phyloP scores from a whole-genome alignment of 805 yeast genomes.

The Metschnikowia orientalis region DNA sequence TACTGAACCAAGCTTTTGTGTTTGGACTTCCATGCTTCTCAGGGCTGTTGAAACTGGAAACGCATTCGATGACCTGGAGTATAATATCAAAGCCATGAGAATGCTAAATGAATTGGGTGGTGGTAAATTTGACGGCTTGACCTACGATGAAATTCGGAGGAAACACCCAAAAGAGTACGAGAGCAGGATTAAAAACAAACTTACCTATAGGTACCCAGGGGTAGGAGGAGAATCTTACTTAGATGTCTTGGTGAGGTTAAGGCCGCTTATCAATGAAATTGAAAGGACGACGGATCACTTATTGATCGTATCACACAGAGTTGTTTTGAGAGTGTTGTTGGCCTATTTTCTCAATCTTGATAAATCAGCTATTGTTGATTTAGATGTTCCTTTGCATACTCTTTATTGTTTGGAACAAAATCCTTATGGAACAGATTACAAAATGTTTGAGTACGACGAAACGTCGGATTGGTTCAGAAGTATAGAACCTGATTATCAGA shows the following conservation, averaged over 20 bases:
- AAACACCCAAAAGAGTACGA: conserved; percentile 74
- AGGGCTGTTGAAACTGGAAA: conserved; percentile 77
- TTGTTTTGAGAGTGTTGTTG: conserved; percentile 78
- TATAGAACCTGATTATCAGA: conserved; percentile 52
- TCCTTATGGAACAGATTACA: conserved; percentile 95
- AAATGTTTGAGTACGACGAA: conserved; percentile 83
- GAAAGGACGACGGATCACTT: conserved; percentile 89
- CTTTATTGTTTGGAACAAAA: conserved; percentile 86
- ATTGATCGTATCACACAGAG: conserved; percentile 81
- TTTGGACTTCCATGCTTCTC: conserved; percentile 86
- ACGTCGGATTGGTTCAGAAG: conserved; percentile 69
- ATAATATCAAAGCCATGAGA: conserved; percentile 80
- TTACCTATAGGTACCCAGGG: conserved; percentile 90
- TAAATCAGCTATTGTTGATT: conserved; percentile 74
- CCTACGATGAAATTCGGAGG: conserved; percentile 78
- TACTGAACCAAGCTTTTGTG: conserved; percentile 72
- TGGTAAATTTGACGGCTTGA: conserved; percentile 88
- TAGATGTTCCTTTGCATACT: conserved; percentile 91
- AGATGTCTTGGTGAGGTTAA: conserved; percentile 85
- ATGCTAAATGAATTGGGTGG: conserved; percentile 93
- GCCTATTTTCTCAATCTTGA: conserved; percentile 87
- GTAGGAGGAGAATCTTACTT: conserved; percentile 94
- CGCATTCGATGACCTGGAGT: conserved; percentile 67
- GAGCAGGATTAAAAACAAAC: conserved; percentile 69
- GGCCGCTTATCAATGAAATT: conserved; percentile 87